phyloP scores from a whole-genome alignment of 805 yeast genomes.

The Lipomyces yamadae region DNA sequence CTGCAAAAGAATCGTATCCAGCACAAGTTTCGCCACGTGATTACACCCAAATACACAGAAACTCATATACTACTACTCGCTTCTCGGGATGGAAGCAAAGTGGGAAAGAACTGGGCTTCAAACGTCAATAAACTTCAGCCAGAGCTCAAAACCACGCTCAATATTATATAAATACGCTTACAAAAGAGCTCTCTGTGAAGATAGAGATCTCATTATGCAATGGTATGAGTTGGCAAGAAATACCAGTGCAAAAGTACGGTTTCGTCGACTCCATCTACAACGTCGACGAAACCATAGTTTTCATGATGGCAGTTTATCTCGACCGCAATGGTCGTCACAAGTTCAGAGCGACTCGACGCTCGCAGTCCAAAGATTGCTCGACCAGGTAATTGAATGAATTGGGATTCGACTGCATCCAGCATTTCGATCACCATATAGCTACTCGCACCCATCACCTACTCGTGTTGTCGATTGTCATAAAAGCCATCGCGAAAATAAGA shows the following conservation, averaged over 20 bases:
- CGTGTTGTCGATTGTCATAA: too few species aligned
- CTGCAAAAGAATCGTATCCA: not conserved
- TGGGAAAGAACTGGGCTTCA: slow-evolving; percentile 10
- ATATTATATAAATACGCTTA: not conserved
- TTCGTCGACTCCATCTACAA: slow-evolving; percentile 7
- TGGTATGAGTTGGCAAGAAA: slow-evolving; percentile 11
- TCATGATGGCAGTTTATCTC: slow-evolving; percentile 14
- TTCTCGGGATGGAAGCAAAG: not conserved
- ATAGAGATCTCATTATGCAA: not conserved
- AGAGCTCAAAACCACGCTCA: not conserved
- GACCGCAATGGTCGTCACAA: not conserved
- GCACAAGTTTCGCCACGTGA: not conserved
- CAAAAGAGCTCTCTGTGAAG: slow-evolving; percentile 9
- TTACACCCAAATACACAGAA: not conserved
- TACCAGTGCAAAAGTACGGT: not conserved
- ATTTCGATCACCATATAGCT: slow-evolving; percentile 16
- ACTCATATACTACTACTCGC: slow-evolving; percentile 2
- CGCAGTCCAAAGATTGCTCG: not conserved
- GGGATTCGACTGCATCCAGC: slow-evolving; percentile 12
- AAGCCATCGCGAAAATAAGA: too few species aligned
- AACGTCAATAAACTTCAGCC: not conserved
- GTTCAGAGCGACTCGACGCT: too few species aligned
- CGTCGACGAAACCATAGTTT: slow-evolving; percentile 15
- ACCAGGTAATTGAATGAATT: not conserved
- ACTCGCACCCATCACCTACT: too few species aligned